Evolutionary conservation across 1,139 yeast species (phyloP), one percentile per base, ranked within the genome.

Genomic region (Taphrina wiesneri): DNA sequence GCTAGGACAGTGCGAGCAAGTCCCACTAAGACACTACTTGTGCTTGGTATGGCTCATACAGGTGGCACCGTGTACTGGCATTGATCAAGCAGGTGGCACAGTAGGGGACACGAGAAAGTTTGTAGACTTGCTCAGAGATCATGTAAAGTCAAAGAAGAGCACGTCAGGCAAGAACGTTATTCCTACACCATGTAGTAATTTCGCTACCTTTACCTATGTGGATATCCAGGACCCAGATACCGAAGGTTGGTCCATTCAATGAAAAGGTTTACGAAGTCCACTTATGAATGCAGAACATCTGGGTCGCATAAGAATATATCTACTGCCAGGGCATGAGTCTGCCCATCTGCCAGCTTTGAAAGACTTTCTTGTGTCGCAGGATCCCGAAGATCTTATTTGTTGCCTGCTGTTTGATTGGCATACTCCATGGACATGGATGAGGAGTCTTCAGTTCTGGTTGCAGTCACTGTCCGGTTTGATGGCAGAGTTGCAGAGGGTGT

Each of bases 201-300:
- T 75, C 2, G 62, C 77, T 26, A 80, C 80, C 0, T 79, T 78
- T 66, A 72, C 78, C 0, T 78, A 69, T 67, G 69, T 77, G 6
- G 76, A 77, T 54, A 74, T 73, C 66, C 70, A 69, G 21, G 78
- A 77, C 45, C 69, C 70, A 2, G 76, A 75, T n/a, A 73, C 74
- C 17, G 76, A 74, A 30, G 76, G 74, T 65, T 71, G 51, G 63
- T 15, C 56, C 5, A 47, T 19, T 41, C n/a, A 11, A 15, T 32
- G 23, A 11, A 17, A 13, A 43, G 17, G 2, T 30, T 32, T 11
- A 11, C 26, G 28, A 36, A 23, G 9, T 15, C 43, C 53, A 9
- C 49, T 43, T 49, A 26, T 53, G 39, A 13, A 26, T 32, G 25
- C 36, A 70, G 72, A 70, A 41, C 56, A 69, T 13, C 63, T 77